Base-by-base conservation (phyloP, 257 asterid genomes). In the Petunia axillaris region DNA sequence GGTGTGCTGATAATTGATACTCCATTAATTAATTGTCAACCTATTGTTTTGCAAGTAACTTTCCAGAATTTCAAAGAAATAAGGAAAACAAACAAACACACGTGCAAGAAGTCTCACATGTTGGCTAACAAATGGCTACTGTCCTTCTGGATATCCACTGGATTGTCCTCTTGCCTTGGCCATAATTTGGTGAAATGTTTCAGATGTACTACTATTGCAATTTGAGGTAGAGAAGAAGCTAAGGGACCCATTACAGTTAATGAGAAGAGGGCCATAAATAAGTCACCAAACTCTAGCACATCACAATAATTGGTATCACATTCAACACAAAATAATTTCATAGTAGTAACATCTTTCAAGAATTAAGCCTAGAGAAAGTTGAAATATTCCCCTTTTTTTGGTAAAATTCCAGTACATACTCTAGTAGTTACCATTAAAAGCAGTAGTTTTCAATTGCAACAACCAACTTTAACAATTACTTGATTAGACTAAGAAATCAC, bases 341-440 rank as follows among this genome's bases (percentile, higher is more conserved):
- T 67, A 7, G 2, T 1, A 35, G 46, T 50, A 73, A 36, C 36
- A 73, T 50, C 60, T 71, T 46, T 70, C 43, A 48, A 43, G 25
- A 9, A 73, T 50, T 71, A 50, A 73, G 36, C 78, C 46, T 35
- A 11, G 35, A 73, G 7, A 44, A 50, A 50, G 35, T 11, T 10
- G 44, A 71, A 48, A 71, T 71, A 71, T 50, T 48, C 77, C 78
- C 46, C 62, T 36, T 73, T 40, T 50, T 73, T 11, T 50, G 62
- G 62, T 39, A 39, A 60, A 60, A 64, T 38, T 39, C 50, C 39
- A 52, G 83, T 64, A 73, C 70, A 76, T 8, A 41, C 71, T 84
- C 81, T 62, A 37, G 82, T 58, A 76, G 82, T 84, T 81, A 37
- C 88, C 86, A 77, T 78, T 89, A 64, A 82, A 78, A 83, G 87